Base-by-base conservation (phyloP, 805 yeast species). In the Zygotorulaspora florentina region DNA sequence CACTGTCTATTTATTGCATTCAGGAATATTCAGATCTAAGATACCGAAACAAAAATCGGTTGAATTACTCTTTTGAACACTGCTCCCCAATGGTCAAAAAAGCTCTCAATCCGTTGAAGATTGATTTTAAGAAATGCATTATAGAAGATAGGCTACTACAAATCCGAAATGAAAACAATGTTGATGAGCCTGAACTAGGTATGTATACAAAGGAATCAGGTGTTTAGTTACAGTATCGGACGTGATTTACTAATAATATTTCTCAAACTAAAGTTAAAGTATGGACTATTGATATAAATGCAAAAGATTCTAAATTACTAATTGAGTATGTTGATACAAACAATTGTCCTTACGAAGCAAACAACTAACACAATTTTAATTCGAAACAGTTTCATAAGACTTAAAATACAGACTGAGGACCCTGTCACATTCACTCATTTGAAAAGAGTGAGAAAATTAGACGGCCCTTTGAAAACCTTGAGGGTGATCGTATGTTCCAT, bases 401-500 rank as follows among this genome's bases (percentile, higher is more conserved):
- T 53, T 12, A 43, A 49, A 26, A 45, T 58, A 13, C 64, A 61
- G 39, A 51, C 46, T 5, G 12, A 50, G 10, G 68, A 64, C 36
- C 66, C 67, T 2, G 37, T 63, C 8, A 41, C 63, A 6, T 53
- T 61, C 23, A 47, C 49, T n/a, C 68, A 64, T 56, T 58, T 84
- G 17, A 85, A 85, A 57, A 64, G 88, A 45, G 71, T 85, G 25
- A 67, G 65, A 41, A 79, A 79, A 47, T 48, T 53, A 2, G 46
- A 46, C 6, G 42, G 34, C 6, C 42, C 38, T 9, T 29, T 26
- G 7, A 46, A 55, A 9, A 54, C 40, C 35, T 61, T 79, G 3
- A 50, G 64, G 18, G 71, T 77, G n/a, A 64, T 78, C 1, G 39
- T 80, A 13, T 80, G 85, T 55, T 71, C 81, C 12, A 56, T 59